phyloP scores from a whole-genome alignment of 768 basidiomycete genomes.

The Boletus subparvulus region DNA sequence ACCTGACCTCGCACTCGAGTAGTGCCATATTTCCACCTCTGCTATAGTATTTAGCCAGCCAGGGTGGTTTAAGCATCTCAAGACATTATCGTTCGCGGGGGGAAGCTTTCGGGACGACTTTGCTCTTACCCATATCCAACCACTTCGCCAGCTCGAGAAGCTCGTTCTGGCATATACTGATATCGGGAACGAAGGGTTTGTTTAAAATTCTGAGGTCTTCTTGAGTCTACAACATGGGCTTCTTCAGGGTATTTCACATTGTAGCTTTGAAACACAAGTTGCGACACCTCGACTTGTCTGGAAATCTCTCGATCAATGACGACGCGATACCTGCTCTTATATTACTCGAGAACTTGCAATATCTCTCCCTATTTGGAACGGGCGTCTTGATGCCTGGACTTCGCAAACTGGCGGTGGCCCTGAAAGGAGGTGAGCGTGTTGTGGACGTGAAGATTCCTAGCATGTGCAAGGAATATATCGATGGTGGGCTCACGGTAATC shows the following conservation, averaged over 20 bases:
- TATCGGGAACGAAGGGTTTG: constrained; percentile 63
- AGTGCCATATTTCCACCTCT: constrained; percentile 1
- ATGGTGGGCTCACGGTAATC: constrained; percentile 40
- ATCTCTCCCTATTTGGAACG: constrained; percentile 55
- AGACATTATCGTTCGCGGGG: constrained; percentile 50
- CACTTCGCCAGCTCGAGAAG: constrained; percentile 48
- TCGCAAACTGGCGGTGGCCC: constrained; percentile 44
- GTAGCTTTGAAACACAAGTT: constrained; percentile 55
- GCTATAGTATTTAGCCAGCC: constrained; percentile 50
- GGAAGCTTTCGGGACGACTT: constrained; percentile 43
- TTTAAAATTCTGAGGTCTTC: not conserved
- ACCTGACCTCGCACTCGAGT: not conserved
- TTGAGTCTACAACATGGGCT: constrained; percentile 4
- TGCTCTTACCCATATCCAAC: constrained; percentile 52
- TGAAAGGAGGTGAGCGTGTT: constrained; percentile 32
- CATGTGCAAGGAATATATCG: constrained; percentile 52
- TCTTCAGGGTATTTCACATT: constrained; percentile 54
- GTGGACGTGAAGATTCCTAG: constrained; percentile 56
- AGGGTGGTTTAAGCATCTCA: constrained; percentile 50
- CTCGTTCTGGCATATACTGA: constrained; percentile 52
- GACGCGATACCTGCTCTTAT: constrained; percentile 56
- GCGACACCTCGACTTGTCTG: constrained; percentile 48
- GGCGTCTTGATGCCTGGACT: constrained; percentile 57
- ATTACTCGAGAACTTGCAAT: constrained; percentile 45
- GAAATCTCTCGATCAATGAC: constrained; percentile 54